A percentile compares a stretch with the other conserved stretches of the same genome.
Conservation (phyloP, 495 filamentous ascomycete genomes). For the Daldinia concentrica region DNA sequence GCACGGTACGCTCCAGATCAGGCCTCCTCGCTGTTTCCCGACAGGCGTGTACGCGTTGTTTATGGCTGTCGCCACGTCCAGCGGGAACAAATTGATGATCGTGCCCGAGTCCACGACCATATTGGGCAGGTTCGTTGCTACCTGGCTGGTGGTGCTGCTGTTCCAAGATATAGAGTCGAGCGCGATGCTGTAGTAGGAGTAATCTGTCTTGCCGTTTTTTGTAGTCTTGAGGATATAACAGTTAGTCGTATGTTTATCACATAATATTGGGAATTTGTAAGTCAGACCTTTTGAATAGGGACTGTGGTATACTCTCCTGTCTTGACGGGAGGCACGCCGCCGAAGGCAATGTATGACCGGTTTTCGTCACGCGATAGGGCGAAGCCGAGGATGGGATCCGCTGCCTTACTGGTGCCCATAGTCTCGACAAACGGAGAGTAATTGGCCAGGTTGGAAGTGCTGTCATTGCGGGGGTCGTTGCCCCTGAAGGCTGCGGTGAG, state of each 20-base stretch:
- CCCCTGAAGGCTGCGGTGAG: too few species aligned
- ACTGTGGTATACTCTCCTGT: constrained; percentile 40
- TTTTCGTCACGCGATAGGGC: constrained; percentile 44
- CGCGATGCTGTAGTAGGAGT: constrained; percentile 44
- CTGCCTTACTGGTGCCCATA: too few species aligned
- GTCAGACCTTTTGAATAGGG: constrained; percentile 40
- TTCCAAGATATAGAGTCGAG: constrained; percentile 40
- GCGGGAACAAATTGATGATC: constrained; percentile 48
- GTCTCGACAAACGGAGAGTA: too few species aligned
- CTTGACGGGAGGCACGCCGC: constrained; percentile 47
- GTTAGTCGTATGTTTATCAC: background rate
- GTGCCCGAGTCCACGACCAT: constrained; percentile 54
- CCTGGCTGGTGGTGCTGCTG: constrained; percentile 25
- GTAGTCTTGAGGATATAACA: constrained; percentile 11
- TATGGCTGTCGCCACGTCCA: too few species aligned
- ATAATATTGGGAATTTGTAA: background rate
- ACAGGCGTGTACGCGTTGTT: constrained; percentile 16
- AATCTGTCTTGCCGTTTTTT: constrained; percentile 37
- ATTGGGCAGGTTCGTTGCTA: constrained; percentile 31
- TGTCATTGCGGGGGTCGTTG: too few species aligned
- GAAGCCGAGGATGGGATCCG: constrained; percentile 60
- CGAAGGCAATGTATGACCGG: constrained; percentile 47
- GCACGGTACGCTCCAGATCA: constrained; percentile 56
- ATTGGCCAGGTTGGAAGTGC: too few species aligned
- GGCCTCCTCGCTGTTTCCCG: constrained; percentile 20